A percentile compares a stretch with the other conserved stretches of the same genome.
Conservation (phyloP, 495 filamentous ascomycete genomes). For the Viridothelium virens region DNA sequence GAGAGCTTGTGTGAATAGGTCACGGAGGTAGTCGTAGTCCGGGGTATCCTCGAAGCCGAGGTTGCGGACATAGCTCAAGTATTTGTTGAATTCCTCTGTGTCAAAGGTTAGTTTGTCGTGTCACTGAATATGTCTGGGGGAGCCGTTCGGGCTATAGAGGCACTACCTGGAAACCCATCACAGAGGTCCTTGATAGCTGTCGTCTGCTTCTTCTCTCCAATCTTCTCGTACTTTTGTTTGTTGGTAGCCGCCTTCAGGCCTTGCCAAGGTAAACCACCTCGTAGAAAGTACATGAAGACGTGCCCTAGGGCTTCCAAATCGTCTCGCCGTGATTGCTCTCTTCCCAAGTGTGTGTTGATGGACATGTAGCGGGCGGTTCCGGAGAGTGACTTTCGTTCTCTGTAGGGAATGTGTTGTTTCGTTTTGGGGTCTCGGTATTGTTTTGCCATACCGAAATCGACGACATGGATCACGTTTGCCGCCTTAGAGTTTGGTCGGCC, state of each 20-base stretch:
- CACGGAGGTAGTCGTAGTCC: constrained; percentile 96
- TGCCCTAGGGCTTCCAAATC: constrained; percentile 94
- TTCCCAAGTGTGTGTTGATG: constrained; percentile 97
- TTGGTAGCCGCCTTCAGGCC: constrained; percentile 98
- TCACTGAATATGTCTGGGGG: neutral
- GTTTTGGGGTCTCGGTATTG: constrained; percentile 98
- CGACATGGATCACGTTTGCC: constrained; percentile 96
- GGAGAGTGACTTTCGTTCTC: constrained; percentile 94
- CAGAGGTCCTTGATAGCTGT: constrained; percentile 95
- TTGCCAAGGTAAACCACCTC: constrained; percentile 96
- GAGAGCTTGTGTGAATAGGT: constrained; percentile 92
- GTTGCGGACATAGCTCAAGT: constrained; percentile 93
- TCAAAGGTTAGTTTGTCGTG: constrained; percentile 16
- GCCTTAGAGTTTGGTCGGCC: constrained; percentile 87
- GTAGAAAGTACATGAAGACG: constrained; percentile 99
- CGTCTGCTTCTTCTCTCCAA: constrained; percentile 99
- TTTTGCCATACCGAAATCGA: constrained; percentile 99
- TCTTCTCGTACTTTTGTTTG: constrained; percentile 99
- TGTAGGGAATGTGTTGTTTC: constrained; percentile 98
- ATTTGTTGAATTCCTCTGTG: constrained; percentile 90
- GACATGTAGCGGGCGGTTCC: constrained; percentile 98
- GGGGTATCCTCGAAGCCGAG: constrained; percentile 97
- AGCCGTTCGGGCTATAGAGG: neutral
- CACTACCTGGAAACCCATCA: constrained; percentile 77
- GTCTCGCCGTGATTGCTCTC: constrained; percentile 93